Evolutionary conservation across 495 filamentous ascomycete genomes (phyloP).

Genomic region (Amniculicola lignicola): DNA sequence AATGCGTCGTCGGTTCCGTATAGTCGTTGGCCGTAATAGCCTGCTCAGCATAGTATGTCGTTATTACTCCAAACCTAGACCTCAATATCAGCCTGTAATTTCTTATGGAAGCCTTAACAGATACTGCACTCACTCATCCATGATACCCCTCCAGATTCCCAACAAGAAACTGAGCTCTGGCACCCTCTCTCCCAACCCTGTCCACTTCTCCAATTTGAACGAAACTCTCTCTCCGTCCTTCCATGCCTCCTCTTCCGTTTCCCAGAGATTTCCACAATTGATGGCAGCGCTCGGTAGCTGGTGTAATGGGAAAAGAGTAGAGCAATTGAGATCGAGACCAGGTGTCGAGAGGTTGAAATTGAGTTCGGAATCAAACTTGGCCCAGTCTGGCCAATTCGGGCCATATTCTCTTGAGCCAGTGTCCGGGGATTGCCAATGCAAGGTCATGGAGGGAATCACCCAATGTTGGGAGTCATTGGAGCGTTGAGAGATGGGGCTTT

Average conservation of each 20-base stretch:
- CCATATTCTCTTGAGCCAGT: neutral
- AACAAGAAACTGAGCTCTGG: neutral
- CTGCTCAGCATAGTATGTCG: no score
- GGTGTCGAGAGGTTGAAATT: neutral
- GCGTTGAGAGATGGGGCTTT: no score
- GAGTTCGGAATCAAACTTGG: neutral
- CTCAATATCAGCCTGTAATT: no score
- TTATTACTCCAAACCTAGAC: no score
- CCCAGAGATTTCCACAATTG: neutral
- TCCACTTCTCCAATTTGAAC: neutral
- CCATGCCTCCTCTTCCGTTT: neutral
- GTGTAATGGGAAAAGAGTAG: neutral
- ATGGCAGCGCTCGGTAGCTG: neutral
- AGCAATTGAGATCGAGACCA: neutral
- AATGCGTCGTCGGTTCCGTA: no score
- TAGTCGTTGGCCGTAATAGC: no score
- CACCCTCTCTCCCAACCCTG: neutral
- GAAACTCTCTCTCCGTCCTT: neutral
- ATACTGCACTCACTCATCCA: neutral
- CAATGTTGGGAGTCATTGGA: no score
- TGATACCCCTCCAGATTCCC: neutral
- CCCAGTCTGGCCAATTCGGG: neutral
- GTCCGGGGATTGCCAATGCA: neutral
- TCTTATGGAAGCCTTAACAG: no score
- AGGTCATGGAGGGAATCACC: neutral